phyloP scores from a whole-genome alignment of 2,329 filamentous ascomycete genomes.

The Thelonectria blattea region DNA sequence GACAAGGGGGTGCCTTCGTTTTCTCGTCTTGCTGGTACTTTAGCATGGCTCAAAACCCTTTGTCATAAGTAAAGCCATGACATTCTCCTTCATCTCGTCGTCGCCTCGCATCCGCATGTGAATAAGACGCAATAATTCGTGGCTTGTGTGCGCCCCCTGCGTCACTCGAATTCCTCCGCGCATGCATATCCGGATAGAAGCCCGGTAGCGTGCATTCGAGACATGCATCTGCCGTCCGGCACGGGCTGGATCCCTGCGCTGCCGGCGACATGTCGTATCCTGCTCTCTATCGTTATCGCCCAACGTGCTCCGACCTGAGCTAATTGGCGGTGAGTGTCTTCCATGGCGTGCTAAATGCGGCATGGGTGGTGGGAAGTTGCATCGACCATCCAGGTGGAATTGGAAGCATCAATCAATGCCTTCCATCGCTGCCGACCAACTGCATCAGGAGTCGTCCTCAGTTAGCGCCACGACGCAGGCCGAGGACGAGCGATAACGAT shows the following conservation, averaged over 20 bases:
- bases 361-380: background rate
- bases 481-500: slow-evolving; percentile 11
- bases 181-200: slow-evolving; percentile 20
- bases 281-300: slow-evolving; percentile 22
- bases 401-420: slow-evolving; percentile 1
- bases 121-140: background rate
- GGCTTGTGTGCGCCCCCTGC: background rate
- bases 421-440: background rate
- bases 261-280: slow-evolving; percentile 13
- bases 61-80: slow-evolving; percentile 32
- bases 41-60: slow-evolving; percentile 34
- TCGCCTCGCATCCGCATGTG: slow-evolving; percentile 7
- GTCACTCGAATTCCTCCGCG: slow-evolving; percentile 4
- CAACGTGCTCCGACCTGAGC: slow-evolving; percentile 18
- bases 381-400: background rate
- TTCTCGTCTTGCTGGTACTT: slow-evolving; percentile 26
- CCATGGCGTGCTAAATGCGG: slow-evolving; percentile 18
- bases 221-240: slow-evolving; percentile 19
- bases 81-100: slow-evolving; percentile 8
- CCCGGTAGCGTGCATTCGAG: slow-evolving; percentile 24
- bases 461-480: slow-evolving; percentile 13
- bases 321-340: slow-evolving; percentile 24
- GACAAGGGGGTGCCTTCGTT: slow-evolving; percentile 26
- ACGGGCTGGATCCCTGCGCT: slow-evolving; percentile 9
- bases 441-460: background rate